Conservation (phyloP, 2,329 filamentous ascomycete genomes). For the Pseudohalonectria lignicola region DNA sequence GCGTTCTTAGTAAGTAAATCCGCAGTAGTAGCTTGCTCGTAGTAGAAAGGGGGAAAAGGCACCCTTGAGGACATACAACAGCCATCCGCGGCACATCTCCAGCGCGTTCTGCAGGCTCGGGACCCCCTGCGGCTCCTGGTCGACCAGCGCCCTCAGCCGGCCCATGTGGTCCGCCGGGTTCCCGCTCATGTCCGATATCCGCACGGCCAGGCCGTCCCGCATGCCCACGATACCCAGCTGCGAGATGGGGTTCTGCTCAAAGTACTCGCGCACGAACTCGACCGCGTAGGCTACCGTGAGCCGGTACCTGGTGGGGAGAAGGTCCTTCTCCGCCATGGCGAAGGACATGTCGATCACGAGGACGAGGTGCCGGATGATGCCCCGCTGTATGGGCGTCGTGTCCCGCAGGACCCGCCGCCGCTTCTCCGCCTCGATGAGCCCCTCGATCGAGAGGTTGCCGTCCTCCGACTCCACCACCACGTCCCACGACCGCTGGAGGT, state of each 20-base stretch:
- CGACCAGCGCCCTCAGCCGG: conserved; percentile 56
- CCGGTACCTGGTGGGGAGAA: conserved; percentile 78
- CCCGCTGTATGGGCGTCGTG: conserved; percentile 88
- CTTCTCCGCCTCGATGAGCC: conserved; percentile 71
- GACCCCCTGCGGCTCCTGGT: conserved; percentile 59
- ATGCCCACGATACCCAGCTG: conserved; percentile 89
- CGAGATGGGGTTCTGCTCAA: conserved; percentile 97
- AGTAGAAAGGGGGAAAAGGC: too few species aligned
- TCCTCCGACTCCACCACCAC: conserved; percentile 68
- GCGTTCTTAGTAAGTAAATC: too few species aligned
- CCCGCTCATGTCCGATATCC: conserved; percentile 81
- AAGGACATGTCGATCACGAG: conserved; percentile 85
- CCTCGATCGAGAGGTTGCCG: conserved; percentile 66
- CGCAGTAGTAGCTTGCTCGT: too few species aligned
- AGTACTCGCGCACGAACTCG: conserved; percentile 87
- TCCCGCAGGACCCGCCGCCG: conserved; percentile 73
- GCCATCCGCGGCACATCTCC: conserved; percentile 82
- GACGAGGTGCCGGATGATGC: conserved; percentile 94
- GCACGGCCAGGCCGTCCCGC: conserved; percentile 78
- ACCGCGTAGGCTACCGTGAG: conserved; percentile 73
- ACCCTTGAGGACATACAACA: conserved; percentile 59
- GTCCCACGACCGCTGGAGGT: conserved; percentile 60
- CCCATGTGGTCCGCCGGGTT: conserved; percentile 84
- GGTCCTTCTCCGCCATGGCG: conserved; percentile 91
- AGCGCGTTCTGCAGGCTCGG: conserved; percentile 87